Evolutionary conservation across 495 filamentous ascomycete species (phyloP).

Genomic region (Hypoxylon trugodes): DNA sequence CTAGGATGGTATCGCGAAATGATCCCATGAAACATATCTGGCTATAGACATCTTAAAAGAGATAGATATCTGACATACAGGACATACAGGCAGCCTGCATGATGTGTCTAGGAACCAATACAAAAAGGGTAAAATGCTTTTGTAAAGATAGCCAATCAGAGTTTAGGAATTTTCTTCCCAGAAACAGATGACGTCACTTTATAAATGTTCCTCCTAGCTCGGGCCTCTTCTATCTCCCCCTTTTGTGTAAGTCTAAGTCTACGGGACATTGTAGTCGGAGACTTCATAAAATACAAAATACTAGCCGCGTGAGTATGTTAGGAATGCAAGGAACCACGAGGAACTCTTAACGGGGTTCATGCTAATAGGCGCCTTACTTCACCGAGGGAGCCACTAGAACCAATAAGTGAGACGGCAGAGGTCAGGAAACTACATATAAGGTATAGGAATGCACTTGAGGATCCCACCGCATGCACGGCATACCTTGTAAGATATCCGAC

Average conservation of each 20-base stretch:
- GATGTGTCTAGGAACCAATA: slow-evolving; percentile 15
- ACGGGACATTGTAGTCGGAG: background rate
- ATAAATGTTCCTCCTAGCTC: slow-evolving; percentile 17
- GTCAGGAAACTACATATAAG: background rate
- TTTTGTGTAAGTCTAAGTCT: background rate
- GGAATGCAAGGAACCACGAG: background rate
- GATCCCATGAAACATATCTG: slow-evolving; percentile 10
- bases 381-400: background rate
- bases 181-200: slow-evolving; percentile 30
- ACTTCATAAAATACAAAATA: slow-evolving; percentile 4
- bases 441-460: background rate
- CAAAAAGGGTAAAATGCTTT: slow-evolving; percentile 13
- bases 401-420: background rate
- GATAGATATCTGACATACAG: background rate
- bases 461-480: slow-evolving; percentile 24
- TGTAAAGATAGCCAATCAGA: slow-evolving; percentile 26
- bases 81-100: background rate
- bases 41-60: no score
- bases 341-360: background rate
- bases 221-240: slow-evolving; percentile 14
- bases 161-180: slow-evolving; percentile 4
- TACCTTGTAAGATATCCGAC: slow-evolving; percentile 34
- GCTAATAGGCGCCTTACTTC: slow-evolving; percentile 12
- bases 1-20: slow-evolving; percentile 18
- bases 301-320: slow-evolving; percentile 2